Evolutionary conservation across 2,329 filamentous ascomycete species (phyloP), one percentile per base, ranked within the genome.

Genomic region (Xylariales sp.): DNA sequence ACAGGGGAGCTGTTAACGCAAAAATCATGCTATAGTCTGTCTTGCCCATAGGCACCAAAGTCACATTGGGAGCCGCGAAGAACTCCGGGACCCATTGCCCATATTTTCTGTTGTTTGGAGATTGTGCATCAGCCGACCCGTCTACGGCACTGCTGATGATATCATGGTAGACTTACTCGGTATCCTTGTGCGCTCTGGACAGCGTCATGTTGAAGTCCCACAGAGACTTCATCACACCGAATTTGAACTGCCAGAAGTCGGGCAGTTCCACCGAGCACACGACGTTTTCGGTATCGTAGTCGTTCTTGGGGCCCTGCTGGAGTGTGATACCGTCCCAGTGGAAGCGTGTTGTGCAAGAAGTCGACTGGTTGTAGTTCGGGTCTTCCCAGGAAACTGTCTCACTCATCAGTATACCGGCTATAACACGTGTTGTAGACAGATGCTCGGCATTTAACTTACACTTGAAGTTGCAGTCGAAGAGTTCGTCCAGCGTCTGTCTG

Each of bases 281-380:
- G 19, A 33, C 18, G 31, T 40, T 43, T 12, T 42, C n/a, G 10
- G 16, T 41, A 19, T 38, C 38, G 16, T 46, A 54, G 20, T 34
- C 43, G 42, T 54, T 31, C 48, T 47, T 2, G 65, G 71, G 25
- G 12, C 54, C 53, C 8, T 48, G 41, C 10, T 41, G 21, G 5
- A 41, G 29, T 3, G 49, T 46, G 24, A 50, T 18, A 28, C 54
- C 51, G 38, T 56, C 53, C 54, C 54, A 56, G 14, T 45, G n/a
- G 51, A 53, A 55, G 10, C 29, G 24, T 20, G 46, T 42, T 8
- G 45, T 31, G 44, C 54, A 56, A 18, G 24, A 21, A 9, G 40
- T 21, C 14, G 40, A 39, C 4, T 42, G 21, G n/a, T 46, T 36
- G 36, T 35, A 46, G 44, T 46, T 46, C 5, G 36, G 40, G 15